phyloP scores from a whole-genome alignment of 2,329 filamentous ascomycete species.

The Fonsecaea pugnacius region DNA sequence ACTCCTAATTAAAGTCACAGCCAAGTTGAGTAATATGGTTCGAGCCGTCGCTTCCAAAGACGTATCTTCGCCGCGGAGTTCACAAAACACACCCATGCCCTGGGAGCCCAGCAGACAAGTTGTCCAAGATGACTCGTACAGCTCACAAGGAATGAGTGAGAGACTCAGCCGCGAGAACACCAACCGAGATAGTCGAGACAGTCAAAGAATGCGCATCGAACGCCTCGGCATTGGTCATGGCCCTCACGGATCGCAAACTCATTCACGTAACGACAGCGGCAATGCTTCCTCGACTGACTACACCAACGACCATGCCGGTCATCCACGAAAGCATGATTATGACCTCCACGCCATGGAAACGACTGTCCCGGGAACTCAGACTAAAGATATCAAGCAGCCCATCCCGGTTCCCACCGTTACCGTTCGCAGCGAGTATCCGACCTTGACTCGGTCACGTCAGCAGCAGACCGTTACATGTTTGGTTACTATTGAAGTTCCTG shows the following conservation, averaged over 20 bases:
- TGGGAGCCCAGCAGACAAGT: slow-evolving; percentile 56
- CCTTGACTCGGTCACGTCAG: slow-evolving; percentile 85
- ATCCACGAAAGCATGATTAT: slow-evolving; percentile 80
- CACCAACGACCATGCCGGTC: slow-evolving; percentile 58
- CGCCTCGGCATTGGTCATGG: slow-evolving; percentile 45
- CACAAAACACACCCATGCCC: slow-evolving; percentile 62
- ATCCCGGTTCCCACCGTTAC: slow-evolving; percentile 92
- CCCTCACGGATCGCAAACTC: slow-evolving; percentile 43
- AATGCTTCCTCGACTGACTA: slow-evolving; percentile 78
- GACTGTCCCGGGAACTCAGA: slow-evolving; percentile 73
- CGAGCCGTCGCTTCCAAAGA: slow-evolving; percentile 76
- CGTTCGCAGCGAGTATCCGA: slow-evolving; percentile 95
- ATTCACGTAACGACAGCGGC: slow-evolving; percentile 78
- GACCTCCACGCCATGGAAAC: slow-evolving; percentile 97
- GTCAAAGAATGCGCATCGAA: slow-evolving; percentile 52
- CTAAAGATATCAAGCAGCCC: slow-evolving; percentile 73
- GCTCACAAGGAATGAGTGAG: slow-evolving; percentile 24
- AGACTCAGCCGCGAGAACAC: slow-evolving; percentile 38
- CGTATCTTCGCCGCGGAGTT: slow-evolving; percentile 54
- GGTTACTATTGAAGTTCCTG: slow-evolving; percentile 89
- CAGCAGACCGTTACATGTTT: slow-evolving; percentile 95
- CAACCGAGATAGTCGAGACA: slow-evolving; percentile 50
- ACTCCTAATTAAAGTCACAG: slow-evolving; percentile 53
- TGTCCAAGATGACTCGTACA: slow-evolving; percentile 41
- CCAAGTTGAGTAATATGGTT: slow-evolving; percentile 93